Evolutionary conservation across 352 stramenopile genomes (phyloP), one percentile per base, ranked within the genome.

Genomic region (Bremia lactucae): DNA sequence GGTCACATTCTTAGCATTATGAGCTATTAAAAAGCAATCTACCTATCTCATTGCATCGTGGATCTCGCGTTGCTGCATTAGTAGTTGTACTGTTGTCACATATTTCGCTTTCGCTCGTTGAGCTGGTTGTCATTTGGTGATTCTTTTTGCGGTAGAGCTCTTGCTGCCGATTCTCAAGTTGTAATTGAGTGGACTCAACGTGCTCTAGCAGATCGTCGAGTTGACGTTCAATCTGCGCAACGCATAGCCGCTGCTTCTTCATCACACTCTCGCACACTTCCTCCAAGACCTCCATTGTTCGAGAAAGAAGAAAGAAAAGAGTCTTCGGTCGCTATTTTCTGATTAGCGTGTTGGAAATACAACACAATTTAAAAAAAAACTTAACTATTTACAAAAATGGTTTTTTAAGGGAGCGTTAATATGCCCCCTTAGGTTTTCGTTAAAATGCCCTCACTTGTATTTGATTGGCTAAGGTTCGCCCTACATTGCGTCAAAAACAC

Each of bases 181-280:
- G 55, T 38, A 67, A 64, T 55, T 78, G 80, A 15, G 75, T 67
- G 21, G 42, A 52, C 46, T 81, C 70, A 19, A 85, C 71, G 19
- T 83, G 63, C 4, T 61, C 63, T 20, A 85, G 62, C 29, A 87
- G 55, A 38, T 67, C 60, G 38, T 83, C 72, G 14, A 87, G 48
- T 14, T 87, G 70, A 23, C 50, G 57, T 47, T 85, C 61, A 45
- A 87, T 77, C 46, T 78, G 59, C 36, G 59, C 65, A 20, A 59
- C 70, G 36, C 70, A 73, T 20, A 80, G 37, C 11, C 72, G 68
- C 57, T 87, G 75, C 36, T 78, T 80, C 60, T 87, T 87, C 43
- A 85, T 49, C 60, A 77, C 72, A 42, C 68, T 65, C 40, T 67
- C 59, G 19, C 54, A 70, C 38, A 83, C 75, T 26, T 85, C 72